Base-by-base conservation (phyloP, 2,329 filamentous ascomycete genomes). In the Fusarium euwallaceae region DNA sequence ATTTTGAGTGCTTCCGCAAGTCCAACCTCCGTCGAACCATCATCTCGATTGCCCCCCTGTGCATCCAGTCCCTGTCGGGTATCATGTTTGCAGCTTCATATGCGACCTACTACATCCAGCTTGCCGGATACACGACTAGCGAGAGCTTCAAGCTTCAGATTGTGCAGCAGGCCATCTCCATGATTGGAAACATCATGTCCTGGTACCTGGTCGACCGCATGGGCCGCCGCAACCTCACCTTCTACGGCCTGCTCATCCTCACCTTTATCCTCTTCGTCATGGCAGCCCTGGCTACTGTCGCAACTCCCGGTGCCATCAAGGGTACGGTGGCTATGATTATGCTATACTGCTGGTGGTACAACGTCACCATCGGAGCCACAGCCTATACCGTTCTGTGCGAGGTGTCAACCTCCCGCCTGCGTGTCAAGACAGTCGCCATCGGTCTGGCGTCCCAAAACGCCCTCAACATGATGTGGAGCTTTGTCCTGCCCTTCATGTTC, bases 71-170 rank as follows among this genome's bases (percentile, higher is more conserved):
- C 1, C 73, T 84, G 4, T 78, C 76, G 3, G 84, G 83, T 9
- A 78, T 83, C 29, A 71, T 78, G 27, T 86, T 85, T 29, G 76
- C 81, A 1, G 75, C 81, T 2, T 73, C 76, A 8, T 86, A 86
- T 69, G 77, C 78, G n/a, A 85, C 84, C 3, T 86, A 86, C 75
- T 86, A 86, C 72, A 78, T 82, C 58, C 82, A 86, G 67, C 77
- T 86, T 3, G 84, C 85, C 11, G 84, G 84, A 10, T 85, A 82
- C 70, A 80, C 78, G 48, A 82, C 81, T 0, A 61, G 70, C 3
- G 79, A 78, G 66, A 81, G 79, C 63, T 86, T 84, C 76, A 81
- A 77, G 61, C 76, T 86, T 2, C 80, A 84, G 61, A 86, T 85
- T 53, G 78, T 80, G 11, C 83, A 85, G 70, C 84, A 84, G 58